These are phyloP conservation scores for Mortierella sp. DNA, from an alignment of 371 early-diverging fungal genomes.

Conservation along the genomic window DNA sequence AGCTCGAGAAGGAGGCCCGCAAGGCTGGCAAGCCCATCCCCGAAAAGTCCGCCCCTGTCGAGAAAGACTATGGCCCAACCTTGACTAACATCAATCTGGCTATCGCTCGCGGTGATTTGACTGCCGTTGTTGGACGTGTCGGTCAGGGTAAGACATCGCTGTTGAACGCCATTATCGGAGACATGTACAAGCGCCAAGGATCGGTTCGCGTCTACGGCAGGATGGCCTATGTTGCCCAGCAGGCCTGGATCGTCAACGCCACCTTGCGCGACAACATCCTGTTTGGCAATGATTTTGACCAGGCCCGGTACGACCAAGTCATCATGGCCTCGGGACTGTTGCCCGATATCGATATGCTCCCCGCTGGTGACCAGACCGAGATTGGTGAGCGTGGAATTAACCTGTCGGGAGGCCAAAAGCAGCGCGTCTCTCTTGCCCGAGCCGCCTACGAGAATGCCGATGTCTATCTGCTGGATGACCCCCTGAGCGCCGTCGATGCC, in stretches of 20 bases:
- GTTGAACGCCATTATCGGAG: constrained; percentile 57
- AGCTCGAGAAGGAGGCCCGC: constrained; percentile 22
- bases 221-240: no score
- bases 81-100: constrained; percentile 31
- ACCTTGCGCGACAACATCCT: constrained; percentile 64
- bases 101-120: constrained; percentile 33
- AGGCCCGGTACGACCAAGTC: constrained; percentile 57
- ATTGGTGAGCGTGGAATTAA: constrained; percentile 64
- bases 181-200: no score
- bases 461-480: constrained; percentile 68
- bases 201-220: no score
- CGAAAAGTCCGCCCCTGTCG: constrained; percentile 1
- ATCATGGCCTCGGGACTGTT: constrained; percentile 66
- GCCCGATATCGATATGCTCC: constrained; percentile 70
- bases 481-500: constrained; percentile 70
- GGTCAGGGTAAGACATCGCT: constrained; percentile 62
- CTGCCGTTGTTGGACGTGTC: constrained; percentile 60
- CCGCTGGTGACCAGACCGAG: constrained; percentile 71
- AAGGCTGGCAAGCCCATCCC: constrained; percentile 27
- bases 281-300: constrained; percentile 63
- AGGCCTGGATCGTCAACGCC: constrained; percentile 64
- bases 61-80: constrained; percentile 24
- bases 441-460: constrained; percentile 61
- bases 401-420: constrained; percentile 63
- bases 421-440: constrained; percentile 61